Percentiles rank a stretch among this genome's conserved stretches.
Conservation (phyloP, 148 eudicot species). For the Agrostemma githago region DNA sequence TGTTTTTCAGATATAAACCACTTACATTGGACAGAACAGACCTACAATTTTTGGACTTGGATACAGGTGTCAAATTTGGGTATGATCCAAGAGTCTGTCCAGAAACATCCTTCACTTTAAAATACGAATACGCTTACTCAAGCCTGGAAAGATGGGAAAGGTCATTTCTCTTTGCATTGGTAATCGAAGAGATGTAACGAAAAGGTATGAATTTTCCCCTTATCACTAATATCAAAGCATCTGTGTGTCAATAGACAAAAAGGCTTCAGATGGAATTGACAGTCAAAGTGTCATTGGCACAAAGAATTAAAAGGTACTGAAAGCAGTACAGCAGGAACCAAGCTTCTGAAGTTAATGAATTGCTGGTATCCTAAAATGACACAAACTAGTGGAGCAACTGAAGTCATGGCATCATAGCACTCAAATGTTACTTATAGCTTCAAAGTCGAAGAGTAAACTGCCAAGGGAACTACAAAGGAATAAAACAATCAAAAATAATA, state of each 20-base stretch:
- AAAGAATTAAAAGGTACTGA: not conserved
- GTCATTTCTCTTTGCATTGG: not conserved
- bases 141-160: not conserved
- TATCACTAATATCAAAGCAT: not conserved
- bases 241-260: not conserved
- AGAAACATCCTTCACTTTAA: not conserved
- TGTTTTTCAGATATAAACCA: not conserved
- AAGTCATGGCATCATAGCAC: not conserved
- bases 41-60: not conserved
- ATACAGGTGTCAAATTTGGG: not conserved
- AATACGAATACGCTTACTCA: not conserved
- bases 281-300: not conserved
- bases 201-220: not conserved
- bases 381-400: not conserved
- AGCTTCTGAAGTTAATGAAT: not conserved
- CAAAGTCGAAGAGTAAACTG: not conserved
- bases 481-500: not conserved
- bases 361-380: slow-evolving; percentile 4
- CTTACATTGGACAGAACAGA: not conserved
- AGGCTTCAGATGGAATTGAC: slow-evolving; percentile 2
- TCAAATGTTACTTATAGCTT: not conserved
- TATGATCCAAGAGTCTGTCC: not conserved
- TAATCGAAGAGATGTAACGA: not conserved
- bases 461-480: not conserved
- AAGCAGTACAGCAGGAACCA: not conserved